A percentile compares a stretch with the other conserved stretches of the same genome.
Evolutionary conservation across 2,329 filamentous ascomycete genomes (phyloP).

Genomic region (Magnaporthiopsis poae): DNA sequence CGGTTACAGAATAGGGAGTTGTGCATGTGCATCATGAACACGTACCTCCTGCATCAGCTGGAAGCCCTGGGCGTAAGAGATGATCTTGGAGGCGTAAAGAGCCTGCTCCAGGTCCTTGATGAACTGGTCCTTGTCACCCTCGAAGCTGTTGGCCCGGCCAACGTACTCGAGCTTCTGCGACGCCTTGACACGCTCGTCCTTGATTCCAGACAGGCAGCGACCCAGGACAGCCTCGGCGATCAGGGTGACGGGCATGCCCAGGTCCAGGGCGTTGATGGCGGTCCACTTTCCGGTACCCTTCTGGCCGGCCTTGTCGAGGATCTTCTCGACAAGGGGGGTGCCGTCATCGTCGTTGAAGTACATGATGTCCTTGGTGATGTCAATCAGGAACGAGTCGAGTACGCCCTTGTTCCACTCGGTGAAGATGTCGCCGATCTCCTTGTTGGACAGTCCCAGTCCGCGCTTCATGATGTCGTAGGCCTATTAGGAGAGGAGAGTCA

Average conservation of each 20-base stretch:
- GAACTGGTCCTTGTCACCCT: conserved; percentile 86
- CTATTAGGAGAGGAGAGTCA: conserved; percentile 33
- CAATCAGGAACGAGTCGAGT: conserved; percentile 96
- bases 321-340: conserved; percentile 90
- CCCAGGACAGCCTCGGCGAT: conserved; percentile 96
- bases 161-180: conserved; percentile 63
- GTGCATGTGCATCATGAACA: conserved; percentile 11
- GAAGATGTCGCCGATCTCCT: conserved; percentile 94
- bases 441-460: conserved; percentile 74
- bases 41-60: conserved; percentile 97
- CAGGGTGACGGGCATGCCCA: conserved; percentile 95
- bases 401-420: conserved; percentile 97
- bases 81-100: conserved; percentile 98
- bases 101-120: conserved; percentile 97
- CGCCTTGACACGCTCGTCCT: conserved; percentile 81
- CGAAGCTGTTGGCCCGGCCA: conserved; percentile 69
- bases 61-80: conserved; percentile 98
- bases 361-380: conserved; percentile 97
- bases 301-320: conserved; percentile 94
- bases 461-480: conserved; percentile 99
- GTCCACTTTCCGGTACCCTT: conserved; percentile 99
- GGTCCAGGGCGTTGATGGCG: conserved; percentile 94
- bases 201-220: conserved; percentile 87
- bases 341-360: conserved; percentile 96
- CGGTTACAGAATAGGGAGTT: not conserved